Conservation (phyloP, 768 basidiomycete genomes). For the Lepiota brunneoincarnata region DNA sequence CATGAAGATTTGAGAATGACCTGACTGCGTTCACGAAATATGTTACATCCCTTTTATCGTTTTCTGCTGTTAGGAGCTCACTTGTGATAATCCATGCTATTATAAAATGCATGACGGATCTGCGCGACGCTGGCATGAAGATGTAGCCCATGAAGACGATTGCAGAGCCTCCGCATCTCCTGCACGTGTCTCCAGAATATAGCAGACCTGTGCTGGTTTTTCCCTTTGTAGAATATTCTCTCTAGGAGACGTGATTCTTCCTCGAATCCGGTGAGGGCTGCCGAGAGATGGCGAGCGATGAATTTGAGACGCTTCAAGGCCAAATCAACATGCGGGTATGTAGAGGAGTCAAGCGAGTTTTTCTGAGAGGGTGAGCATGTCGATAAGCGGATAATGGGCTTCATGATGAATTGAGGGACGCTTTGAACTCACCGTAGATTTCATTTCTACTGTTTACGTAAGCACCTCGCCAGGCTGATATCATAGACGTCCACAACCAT, state of each 20-base stretch:
- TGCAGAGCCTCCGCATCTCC: constrained; percentile 58
- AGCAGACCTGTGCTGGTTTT: constrained; percentile 71
- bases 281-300: constrained; percentile 50
- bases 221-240: constrained; percentile 73
- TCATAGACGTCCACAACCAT: neutral
- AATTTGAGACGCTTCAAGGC: constrained; percentile 60
- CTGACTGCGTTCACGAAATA: constrained; percentile 30
- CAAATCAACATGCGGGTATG: constrained; percentile 45
- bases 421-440: neutral
- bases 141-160: constrained; percentile 30
- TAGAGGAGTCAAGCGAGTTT: constrained; percentile 23
- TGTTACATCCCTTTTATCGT: neutral
- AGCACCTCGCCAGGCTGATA: neutral
- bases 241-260: constrained; percentile 62
- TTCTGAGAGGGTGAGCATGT: constrained; percentile 14
- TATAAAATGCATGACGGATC: constrained; percentile 54
- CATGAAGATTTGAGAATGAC: constrained; percentile 60
- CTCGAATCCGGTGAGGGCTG: constrained; percentile 35
- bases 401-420: neutral
- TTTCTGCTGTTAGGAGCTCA: constrained; percentile 20
- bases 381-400: neutral
- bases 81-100: constrained; percentile 31
- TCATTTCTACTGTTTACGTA: neutral
- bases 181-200: constrained; percentile 67
- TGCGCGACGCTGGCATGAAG: constrained; percentile 30